Evolutionary conservation across 371 early-diverging fungal genomes (phyloP).

Genomic region (Phascolomyces articulosus): DNA sequence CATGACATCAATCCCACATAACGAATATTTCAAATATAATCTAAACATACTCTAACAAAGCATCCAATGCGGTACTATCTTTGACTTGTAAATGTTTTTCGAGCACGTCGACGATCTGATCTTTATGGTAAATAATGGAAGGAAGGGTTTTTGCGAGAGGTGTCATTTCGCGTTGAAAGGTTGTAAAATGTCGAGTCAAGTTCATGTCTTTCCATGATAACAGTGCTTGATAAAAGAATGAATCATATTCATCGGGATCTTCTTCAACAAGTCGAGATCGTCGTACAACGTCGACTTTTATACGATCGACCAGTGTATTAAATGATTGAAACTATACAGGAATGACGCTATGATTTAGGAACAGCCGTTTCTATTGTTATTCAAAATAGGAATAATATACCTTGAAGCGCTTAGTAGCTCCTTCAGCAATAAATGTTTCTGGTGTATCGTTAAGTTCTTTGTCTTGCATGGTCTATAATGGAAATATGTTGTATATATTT

Average conservation of each 20-base stretch:
- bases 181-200: slow-evolving; percentile 78
- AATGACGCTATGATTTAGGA: too few species aligned
- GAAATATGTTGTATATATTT: not conserved
- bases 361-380: too few species aligned
- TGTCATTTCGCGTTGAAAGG: slow-evolving; percentile 67
- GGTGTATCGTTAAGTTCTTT: slow-evolving; percentile 6
- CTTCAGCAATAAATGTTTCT: not conserved
- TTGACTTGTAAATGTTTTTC: slow-evolving; percentile 65
- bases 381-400: not conserved
- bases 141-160: slow-evolving; percentile 75
- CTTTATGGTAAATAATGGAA: slow-evolving; percentile 89
- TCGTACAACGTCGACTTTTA: slow-evolving; percentile 78
- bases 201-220: slow-evolving; percentile 86
- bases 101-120: slow-evolving; percentile 69
- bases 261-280: slow-evolving; percentile 55
- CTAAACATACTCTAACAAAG: slow-evolving; percentile 70
- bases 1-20: not conserved
- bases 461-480: not conserved
- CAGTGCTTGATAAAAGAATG: slow-evolving; percentile 84
- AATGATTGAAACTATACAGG: slow-evolving; percentile 89
- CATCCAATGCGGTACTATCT: slow-evolving; percentile 71
- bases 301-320: slow-evolving; percentile 72
- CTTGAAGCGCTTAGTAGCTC: not conserved
- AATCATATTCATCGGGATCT: slow-evolving; percentile 68
- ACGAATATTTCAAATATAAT: not conserved